A percentile compares a stretch with the other conserved stretches of the same genome.
Evolutionary conservation across 2,329 filamentous ascomycete genomes (phyloP).

Genomic region (Cladosporium halotolerans): DNA sequence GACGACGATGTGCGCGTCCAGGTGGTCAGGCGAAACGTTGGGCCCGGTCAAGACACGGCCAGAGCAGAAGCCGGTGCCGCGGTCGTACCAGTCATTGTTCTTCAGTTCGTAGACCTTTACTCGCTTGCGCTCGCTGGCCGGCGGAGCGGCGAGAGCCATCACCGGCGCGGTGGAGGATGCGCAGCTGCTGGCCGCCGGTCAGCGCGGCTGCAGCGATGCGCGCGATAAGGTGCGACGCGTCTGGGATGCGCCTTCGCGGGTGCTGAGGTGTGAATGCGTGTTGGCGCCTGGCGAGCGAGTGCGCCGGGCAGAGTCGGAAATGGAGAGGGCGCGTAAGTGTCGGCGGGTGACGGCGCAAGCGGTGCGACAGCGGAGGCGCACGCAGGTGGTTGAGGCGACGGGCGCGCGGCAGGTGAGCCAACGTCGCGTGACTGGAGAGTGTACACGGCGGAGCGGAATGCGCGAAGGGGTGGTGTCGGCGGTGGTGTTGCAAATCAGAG

Average conservation of each 20-base stretch:
- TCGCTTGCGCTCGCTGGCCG: slow-evolving; percentile 51
- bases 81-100: slow-evolving; percentile 98
- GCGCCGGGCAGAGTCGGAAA: slow-evolving; percentile 6
- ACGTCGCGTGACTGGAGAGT: not conserved
- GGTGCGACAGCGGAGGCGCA: slow-evolving; percentile 3
- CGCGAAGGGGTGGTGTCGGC: not conserved
- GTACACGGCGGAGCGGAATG: not conserved
- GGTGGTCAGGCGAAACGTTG: slow-evolving; percentile 47
- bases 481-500: not conserved
- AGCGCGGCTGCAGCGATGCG: not conserved
- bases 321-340: not conserved
- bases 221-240: slow-evolving; percentile 7
- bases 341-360: slow-evolving; percentile 3
- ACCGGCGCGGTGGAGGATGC: slow-evolving; percentile 8
- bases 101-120: slow-evolving; percentile 99
- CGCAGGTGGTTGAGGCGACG: slow-evolving; percentile 1
- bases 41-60: slow-evolving; percentile 58
- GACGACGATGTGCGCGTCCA: slow-evolving; percentile 78
- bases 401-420: not conserved
- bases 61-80: slow-evolving; percentile 91
- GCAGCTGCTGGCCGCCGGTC: not conserved
- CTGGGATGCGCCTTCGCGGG: not conserved
- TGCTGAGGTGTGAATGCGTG: not conserved
- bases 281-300: not conserved
- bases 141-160: slow-evolving; percentile 29